Evolutionary conservation across 2,329 filamentous ascomycete genomes (phyloP).

Genomic region (Ophiostoma quercus): DNA sequence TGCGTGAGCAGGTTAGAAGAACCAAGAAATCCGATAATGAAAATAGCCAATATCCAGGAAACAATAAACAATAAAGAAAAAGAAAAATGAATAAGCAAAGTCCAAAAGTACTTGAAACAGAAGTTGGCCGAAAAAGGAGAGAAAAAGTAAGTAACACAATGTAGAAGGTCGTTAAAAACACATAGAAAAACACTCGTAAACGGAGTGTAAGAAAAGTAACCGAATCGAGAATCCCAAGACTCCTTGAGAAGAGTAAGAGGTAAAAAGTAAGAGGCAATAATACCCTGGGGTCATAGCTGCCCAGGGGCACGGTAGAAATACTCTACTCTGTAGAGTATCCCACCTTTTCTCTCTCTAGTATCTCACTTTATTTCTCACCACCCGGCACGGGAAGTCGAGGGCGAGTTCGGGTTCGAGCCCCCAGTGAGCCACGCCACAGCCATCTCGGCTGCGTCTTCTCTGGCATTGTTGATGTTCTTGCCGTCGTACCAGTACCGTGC

Average conservation of each 20-base stretch:
- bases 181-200: constrained; percentile 1
- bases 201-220: neutral
- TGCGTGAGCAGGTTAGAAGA: neutral
- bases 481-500: constrained; percentile 91
- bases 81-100: no score
- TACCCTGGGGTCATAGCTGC: neutral
- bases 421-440: constrained; percentile 56
- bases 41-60: neutral
- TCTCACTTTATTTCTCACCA: constrained; percentile 31
- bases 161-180: neutral
- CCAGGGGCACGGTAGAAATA: neutral
- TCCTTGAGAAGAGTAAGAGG: neutral
- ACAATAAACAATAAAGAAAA: neutral
- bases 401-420: constrained; percentile 40
- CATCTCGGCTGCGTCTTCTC: constrained; percentile 84
- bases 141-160: constrained; percentile 4
- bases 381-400: constrained; percentile 36
- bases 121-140: neutral
- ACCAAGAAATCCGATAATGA: neutral
- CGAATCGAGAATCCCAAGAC: neutral
- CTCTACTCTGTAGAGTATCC: neutral
- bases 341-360: no score
- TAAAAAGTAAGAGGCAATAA: neutral
- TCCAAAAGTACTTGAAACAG: neutral
- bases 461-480: constrained; percentile 78